A percentile compares a stretch with the other conserved stretches of the same genome.
Evolutionary conservation across 106 monocot genomes (phyloP).

Genomic region (Dactylorhiza incarnata): DNA sequence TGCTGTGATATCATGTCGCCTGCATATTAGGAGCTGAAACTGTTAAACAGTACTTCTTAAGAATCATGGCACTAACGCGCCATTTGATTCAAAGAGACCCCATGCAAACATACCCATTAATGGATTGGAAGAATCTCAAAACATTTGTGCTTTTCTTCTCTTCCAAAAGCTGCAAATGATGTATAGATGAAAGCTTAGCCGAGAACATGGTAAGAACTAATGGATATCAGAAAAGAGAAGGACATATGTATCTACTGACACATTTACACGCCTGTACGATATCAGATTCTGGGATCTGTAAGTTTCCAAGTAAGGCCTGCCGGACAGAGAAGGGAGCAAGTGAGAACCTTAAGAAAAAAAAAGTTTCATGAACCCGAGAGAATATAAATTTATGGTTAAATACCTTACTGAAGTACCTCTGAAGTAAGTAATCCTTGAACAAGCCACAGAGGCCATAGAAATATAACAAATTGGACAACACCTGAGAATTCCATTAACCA

Average conservation of each 20-base stretch:
- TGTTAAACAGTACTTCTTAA: background rate
- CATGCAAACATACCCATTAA: slow-evolving; percentile 40
- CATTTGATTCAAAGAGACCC: background rate
- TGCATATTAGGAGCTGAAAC: slow-evolving; percentile 7
- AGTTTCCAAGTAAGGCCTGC: slow-evolving; percentile 52
- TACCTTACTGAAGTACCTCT: slow-evolving; percentile 86
- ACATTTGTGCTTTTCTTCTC: slow-evolving; percentile 50
- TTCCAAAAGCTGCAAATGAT: slow-evolving; percentile 38
- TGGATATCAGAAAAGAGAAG: background rate
- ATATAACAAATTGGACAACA: slow-evolving; percentile 72
- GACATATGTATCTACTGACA: slow-evolving; percentile 28
- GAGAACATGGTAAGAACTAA: background rate
- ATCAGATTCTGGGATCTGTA: slow-evolving; percentile 47
- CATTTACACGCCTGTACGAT: slow-evolving; percentile 63
- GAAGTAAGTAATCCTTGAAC: slow-evolving; percentile 58
- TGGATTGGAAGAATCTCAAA: slow-evolving; percentile 53
- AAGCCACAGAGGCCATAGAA: slow-evolving; percentile 77
- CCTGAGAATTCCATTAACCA: slow-evolving; percentile 21
- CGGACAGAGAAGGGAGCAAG: background rate
- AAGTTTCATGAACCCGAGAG: background rate
- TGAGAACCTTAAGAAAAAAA: background rate
- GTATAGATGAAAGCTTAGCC: background rate
- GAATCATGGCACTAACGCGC: background rate
- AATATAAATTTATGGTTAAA: background rate
- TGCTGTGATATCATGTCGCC: slow-evolving; percentile 48